Evolutionary conservation across 306 rosid species (phyloP).

Genomic region (Cyclanthera cordifolia): DNA sequence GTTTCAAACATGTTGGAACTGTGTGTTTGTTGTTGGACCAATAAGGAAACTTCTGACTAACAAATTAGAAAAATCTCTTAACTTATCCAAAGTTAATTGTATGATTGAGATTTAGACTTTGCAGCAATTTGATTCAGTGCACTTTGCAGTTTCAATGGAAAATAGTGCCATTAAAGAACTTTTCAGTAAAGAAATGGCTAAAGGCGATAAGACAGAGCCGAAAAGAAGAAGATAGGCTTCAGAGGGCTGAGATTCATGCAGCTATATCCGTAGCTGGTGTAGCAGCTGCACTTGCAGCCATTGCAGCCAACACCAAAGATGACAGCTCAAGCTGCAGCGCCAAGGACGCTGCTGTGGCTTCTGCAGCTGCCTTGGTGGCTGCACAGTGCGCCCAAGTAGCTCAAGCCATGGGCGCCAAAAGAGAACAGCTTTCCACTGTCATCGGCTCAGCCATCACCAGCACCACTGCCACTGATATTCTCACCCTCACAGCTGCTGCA

Average conservation of each 20-base stretch:
- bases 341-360: slow-evolving; percentile 67
- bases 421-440: slow-evolving; percentile 43
- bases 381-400: slow-evolving; percentile 86
- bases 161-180: slow-evolving; percentile 47
- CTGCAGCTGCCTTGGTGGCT: slow-evolving; percentile 83
- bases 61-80: not conserved
- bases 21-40: too few relatives aligned
- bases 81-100: too few relatives aligned
- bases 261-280: slow-evolving; percentile 83
- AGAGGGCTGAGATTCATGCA: slow-evolving; percentile 86
- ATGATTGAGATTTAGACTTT: too few relatives aligned
- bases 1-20: too few relatives aligned
- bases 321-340: slow-evolving; percentile 27
- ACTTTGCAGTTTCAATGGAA: slow-evolving; percentile 70
- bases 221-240: slow-evolving; percentile 67
- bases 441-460: slow-evolving; percentile 66
- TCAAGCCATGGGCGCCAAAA: slow-evolving; percentile 86
- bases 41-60: too few relatives aligned
- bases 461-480: slow-evolving; percentile 52
- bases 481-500: slow-evolving; percentile 86
- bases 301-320: slow-evolving; percentile 55
- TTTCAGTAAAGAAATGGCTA: slow-evolving; percentile 79
- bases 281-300: slow-evolving; percentile 82
- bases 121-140: not conserved
- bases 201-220: slow-evolving; percentile 57